Conservation (phyloP, 441 rosid species). For the Adansonia gregorii region DNA sequence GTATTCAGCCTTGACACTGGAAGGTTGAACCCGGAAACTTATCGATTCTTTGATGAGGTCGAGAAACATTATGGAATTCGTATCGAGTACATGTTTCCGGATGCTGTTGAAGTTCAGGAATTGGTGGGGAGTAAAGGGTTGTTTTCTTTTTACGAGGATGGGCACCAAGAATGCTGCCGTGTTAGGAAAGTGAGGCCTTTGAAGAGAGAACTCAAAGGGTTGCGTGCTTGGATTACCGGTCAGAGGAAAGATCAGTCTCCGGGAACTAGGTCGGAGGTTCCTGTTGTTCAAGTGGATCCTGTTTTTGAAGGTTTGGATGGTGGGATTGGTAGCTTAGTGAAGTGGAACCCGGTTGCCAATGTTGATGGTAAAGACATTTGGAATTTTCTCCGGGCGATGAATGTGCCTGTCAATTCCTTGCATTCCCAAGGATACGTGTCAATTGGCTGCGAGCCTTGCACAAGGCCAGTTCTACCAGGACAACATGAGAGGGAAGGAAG, state of each 20-base stretch:
- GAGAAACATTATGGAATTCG: slow-evolving; percentile 80
- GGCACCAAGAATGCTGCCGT: slow-evolving; percentile 97
- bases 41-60: slow-evolving; percentile 66
- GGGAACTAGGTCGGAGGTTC: slow-evolving; percentile 78
- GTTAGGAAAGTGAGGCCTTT: slow-evolving; percentile 93
- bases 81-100: slow-evolving; percentile 96
- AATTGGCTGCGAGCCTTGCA: slow-evolving; percentile 95
- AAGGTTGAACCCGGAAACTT: slow-evolving; percentile 88
- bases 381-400: slow-evolving; percentile 82
- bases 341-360: slow-evolving; percentile 94
- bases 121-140: slow-evolving; percentile 84
- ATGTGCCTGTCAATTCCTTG: slow-evolving; percentile 81
- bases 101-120: slow-evolving; percentile 92
- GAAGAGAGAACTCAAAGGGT: slow-evolving; percentile 86
- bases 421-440: slow-evolving; percentile 80
- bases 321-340: slow-evolving; percentile 82
- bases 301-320: slow-evolving; percentile 88
- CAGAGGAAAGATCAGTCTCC: slow-evolving; percentile 97
- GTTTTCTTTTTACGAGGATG: slow-evolving; percentile 94
- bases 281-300: slow-evolving; percentile 89
- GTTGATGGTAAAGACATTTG: slow-evolving; percentile 70
- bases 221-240: slow-evolving; percentile 96
- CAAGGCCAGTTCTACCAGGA: slow-evolving; percentile 86
- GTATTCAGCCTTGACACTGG: slow-evolving; percentile 96
- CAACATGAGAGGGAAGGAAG: slow-evolving; percentile 99